Conservation (phyloP, 441 rosid species). For the Lepidium campestre region DNA sequence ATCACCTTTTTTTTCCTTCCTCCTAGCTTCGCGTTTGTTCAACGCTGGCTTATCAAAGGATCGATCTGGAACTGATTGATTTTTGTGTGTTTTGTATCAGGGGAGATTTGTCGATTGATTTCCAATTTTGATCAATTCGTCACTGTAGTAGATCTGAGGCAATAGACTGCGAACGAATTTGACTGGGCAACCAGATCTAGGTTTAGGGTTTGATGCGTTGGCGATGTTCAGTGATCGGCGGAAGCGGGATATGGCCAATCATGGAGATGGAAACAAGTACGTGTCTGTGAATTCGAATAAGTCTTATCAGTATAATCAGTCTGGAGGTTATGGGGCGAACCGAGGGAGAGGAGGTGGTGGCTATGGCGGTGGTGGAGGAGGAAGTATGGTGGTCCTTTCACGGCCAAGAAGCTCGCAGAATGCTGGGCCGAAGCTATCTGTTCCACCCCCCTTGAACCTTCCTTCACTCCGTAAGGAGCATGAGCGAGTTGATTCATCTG, state of each 20-base stretch:
- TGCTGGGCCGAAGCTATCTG: constrained; percentile 84
- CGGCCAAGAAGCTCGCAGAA: constrained; percentile 92
- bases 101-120: constrained; percentile 16
- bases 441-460: constrained; percentile 99
- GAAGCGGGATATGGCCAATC: constrained; percentile 84
- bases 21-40: neutral
- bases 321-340: constrained; percentile 39
- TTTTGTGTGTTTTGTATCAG: constrained; percentile 1
- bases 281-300: constrained; percentile 81
- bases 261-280: constrained; percentile 73
- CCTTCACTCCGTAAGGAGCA: constrained; percentile 91
- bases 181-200: constrained; percentile 20
- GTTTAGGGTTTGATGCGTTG: constrained; percentile 57
- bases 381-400: constrained; percentile 88
- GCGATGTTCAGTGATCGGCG: constrained; percentile 53
- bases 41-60: neutral
- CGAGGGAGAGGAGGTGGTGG: constrained; percentile 41
- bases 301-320: constrained; percentile 53
- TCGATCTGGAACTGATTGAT: constrained; percentile 7
- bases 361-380: constrained; percentile 46
- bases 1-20: neutral
- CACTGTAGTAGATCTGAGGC: constrained; percentile 29
- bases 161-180: constrained; percentile 6
- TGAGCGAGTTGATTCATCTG: constrained; percentile 70
- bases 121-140: constrained; percentile 12